These are phyloP conservation scores for Backusella sp. DNA, from an alignment of 192 early-diverging fungal genomes.

Conservation along the genomic window DNA sequence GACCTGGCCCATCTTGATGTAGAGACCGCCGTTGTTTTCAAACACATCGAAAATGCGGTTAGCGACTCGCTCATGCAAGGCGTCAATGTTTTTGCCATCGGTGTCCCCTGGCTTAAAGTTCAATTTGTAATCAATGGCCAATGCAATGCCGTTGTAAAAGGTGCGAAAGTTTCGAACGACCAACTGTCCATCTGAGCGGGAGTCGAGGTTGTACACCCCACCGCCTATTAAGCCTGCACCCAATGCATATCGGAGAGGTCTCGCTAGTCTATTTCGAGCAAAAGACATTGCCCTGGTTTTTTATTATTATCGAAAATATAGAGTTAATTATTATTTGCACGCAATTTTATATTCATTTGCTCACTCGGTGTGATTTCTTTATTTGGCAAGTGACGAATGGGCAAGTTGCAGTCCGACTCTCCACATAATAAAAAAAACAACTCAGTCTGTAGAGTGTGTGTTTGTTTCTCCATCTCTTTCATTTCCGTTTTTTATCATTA, in stretches of 20 bases:
- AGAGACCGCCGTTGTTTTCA: constrained; percentile 81
- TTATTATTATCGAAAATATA: neutral
- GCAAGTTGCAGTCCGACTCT: neutral
- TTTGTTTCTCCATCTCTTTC: neutral
- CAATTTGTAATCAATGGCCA: constrained; percentile 75
- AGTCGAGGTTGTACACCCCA: constrained; percentile 44
- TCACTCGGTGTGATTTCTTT: neutral
- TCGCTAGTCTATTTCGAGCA: neutral
- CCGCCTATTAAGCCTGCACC: constrained; percentile 11
- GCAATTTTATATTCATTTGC: neutral
- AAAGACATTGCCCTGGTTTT: neutral
- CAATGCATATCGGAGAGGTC: neutral
- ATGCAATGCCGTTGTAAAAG: constrained; percentile 46
- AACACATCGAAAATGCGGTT: constrained; percentile 73
- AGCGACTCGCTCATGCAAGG: constrained; percentile 73
- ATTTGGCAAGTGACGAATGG: neutral
- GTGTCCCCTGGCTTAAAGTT: constrained; percentile 65
- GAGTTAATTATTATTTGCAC: neutral
- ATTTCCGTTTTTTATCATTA: neutral
- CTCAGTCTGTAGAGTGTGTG: neutral
- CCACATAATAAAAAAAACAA: neutral
- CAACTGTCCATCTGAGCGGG: constrained; percentile 43
- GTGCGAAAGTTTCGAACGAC: constrained; percentile 47
- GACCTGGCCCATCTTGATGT: constrained; percentile 87
- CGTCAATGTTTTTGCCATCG: constrained; percentile 49